phyloP scores from a whole-genome alignment of 2,329 filamentous ascomycete genomes.

The Madurella fahalii region DNA sequence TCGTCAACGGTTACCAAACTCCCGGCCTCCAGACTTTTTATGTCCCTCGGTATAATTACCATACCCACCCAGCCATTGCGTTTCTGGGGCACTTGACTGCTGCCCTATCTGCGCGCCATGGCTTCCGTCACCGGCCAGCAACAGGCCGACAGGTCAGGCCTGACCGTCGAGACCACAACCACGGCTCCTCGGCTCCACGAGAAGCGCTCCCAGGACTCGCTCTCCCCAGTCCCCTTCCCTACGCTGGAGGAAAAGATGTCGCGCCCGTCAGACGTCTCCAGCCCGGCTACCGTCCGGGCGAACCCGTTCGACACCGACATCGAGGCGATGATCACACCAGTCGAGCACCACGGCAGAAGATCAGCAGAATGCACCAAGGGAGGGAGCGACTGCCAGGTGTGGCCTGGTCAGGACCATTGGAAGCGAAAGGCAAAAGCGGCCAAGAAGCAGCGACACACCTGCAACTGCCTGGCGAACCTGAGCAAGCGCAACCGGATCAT shows the following conservation, averaged over 20 bases:
- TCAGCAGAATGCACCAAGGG: slow-evolving; percentile 31
- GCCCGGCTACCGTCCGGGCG: slow-evolving; percentile 40
- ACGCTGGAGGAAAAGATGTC: slow-evolving; percentile 17
- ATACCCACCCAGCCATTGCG: slow-evolving; percentile 8
- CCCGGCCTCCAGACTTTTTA: background rate
- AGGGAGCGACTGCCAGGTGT: slow-evolving; percentile 52
- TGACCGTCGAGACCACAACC: slow-evolving; percentile 23
- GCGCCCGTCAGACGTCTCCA: slow-evolving; percentile 37
- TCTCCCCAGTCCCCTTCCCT: slow-evolving; percentile 25
- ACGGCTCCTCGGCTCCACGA: slow-evolving; percentile 16
- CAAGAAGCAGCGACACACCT: slow-evolving; percentile 48
- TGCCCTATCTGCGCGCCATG: slow-evolving; percentile 13
- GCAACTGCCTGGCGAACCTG: slow-evolving; percentile 50
- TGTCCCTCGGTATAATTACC: slow-evolving; percentile 21
- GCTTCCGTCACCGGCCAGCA: slow-evolving; percentile 16
- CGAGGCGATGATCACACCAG: slow-evolving; percentile 46
- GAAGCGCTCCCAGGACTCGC: slow-evolving; percentile 27
- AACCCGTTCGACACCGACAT: slow-evolving; percentile 58
- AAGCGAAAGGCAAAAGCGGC: slow-evolving; percentile 55
- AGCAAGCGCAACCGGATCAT: slow-evolving; percentile 52
- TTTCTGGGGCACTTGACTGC: background rate
- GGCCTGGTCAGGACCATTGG: slow-evolving; percentile 59
- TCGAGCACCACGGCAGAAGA: slow-evolving; percentile 35
- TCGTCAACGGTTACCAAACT: background rate
- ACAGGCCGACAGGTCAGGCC: slow-evolving; percentile 17